Percentiles rank a stretch among this genome's conserved stretches.
Conservation (phyloP, 1,284 basidiomycete genomes). For the Cryptococcus neoformans region DNA sequence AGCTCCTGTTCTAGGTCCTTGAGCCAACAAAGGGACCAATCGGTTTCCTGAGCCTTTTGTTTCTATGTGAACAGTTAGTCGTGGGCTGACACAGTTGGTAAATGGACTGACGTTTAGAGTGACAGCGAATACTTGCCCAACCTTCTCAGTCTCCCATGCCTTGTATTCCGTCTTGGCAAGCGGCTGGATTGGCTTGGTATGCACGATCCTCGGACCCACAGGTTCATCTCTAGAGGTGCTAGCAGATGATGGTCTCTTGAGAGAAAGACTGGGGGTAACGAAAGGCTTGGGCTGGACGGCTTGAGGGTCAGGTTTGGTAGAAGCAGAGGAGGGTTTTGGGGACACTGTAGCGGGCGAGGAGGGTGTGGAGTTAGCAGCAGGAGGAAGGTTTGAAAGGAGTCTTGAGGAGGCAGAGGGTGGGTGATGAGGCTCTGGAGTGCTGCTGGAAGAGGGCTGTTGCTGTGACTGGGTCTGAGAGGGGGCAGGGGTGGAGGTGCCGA, state of each 20-base stretch:
- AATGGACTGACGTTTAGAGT: constrained; percentile 65
- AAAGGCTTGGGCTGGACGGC: background rate
- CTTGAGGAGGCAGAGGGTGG: constrained; percentile 40
- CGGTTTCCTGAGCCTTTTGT: constrained; percentile 64
- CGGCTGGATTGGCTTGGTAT: background rate
- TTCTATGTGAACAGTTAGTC: constrained; percentile 53
- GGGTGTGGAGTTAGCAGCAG: background rate
- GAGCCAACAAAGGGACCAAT: constrained; percentile 77
- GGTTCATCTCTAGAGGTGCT: constrained; percentile 17
- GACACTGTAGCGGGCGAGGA: background rate
- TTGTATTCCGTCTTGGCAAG: constrained; percentile 52
- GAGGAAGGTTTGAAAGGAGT: constrained; percentile 8
- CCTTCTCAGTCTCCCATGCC: constrained; percentile 69
- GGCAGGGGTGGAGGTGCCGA: constrained; percentile 53
- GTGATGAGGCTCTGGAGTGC: constrained; percentile 13
- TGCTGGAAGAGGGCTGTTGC: constrained; percentile 2
- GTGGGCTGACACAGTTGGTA: background rate
- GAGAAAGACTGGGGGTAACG: constrained; percentile 1
- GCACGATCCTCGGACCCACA: constrained; percentile 15
- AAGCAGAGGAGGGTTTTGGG: background rate
- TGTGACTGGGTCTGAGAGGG: constrained; percentile 5
- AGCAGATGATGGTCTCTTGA: constrained; percentile 16
- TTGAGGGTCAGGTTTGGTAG: constrained; percentile 1
- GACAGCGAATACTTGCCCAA: constrained; percentile 67
- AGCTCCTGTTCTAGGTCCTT: constrained; percentile 73